Base-by-base conservation (phyloP, 495 filamentous ascomycete species). In the Penicillium lagena region DNA sequence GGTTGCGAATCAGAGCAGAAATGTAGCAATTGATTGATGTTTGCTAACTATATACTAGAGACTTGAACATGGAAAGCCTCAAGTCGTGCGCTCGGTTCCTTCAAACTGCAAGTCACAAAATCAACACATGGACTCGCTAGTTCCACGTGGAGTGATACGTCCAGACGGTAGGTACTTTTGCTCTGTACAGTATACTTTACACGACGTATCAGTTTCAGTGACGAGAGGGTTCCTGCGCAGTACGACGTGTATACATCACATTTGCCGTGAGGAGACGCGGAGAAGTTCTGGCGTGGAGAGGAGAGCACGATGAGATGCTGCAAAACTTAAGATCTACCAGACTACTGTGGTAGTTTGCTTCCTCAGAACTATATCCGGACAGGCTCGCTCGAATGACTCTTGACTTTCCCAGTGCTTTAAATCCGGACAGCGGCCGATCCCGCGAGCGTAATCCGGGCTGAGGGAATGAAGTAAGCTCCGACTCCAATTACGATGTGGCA, bases 211-310 rank as follows among this genome's bases (percentile, higher is more conserved):
- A 51, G 43, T 40, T 55, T 48, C 22, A 3, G 22, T 22, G 22
- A 22, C 35, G 43, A 12, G 32, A 44, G 49, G 15, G 22, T 43
- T 42, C 45, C 52, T 58, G 51, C 48, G 46, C 35, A 42, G 49
- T 45, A 37, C 54, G 27, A 46, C 17, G 15, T 40, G 29, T 51
- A 58, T 43, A 52, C 40, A 50, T 58, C 55, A 58, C 52, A 58
- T 52, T 55, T 46, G 12, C 37, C 12, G 6, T 12, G 52, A 41
- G 35, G 45, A 44, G 39, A 22, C 33, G 40, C n/a, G 32, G 32
- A 34, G 32, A 34, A 12, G 32, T 11, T 10, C n/a, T 12, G 10
- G 32, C 9, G 32, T 10, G n/a, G 32, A 11, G 32, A 1, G 10
- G 1, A 34, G 10, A 34, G n/a, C 32, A 34, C 10, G 32, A 34